Conservation (phyloP, 1,284 basidiomycete species). For the Trichosporon faecale region DNA sequence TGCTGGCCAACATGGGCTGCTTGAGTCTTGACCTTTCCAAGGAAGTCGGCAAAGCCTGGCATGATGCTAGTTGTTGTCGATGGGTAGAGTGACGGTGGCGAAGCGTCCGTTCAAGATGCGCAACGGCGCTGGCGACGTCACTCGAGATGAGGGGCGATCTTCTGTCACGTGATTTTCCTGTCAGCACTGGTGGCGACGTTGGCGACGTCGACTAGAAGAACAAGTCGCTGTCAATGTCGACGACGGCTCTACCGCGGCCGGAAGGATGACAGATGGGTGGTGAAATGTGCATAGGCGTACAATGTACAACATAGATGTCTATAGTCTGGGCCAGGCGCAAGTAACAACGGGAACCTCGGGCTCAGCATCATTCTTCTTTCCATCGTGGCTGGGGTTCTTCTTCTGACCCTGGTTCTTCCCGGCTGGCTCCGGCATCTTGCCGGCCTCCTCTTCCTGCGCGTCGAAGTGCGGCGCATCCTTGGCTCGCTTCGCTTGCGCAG, state of each 20-base stretch:
- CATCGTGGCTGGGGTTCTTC: neutral
- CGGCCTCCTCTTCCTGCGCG: neutral
- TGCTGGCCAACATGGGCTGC: constrained; percentile 30
- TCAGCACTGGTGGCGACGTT: no score
- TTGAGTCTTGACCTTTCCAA: constrained; percentile 34
- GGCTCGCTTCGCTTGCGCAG: neutral
- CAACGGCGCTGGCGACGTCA: neutral
- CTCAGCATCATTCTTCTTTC: neutral
- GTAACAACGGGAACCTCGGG: neutral
- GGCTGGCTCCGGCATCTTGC: neutral
- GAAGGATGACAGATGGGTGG: neutral
- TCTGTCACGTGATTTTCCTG: neutral
- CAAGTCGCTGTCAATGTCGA: no score
- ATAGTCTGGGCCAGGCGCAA: neutral
- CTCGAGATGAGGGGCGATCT: neutral
- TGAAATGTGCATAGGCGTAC: neutral
- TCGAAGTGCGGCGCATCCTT: neutral
- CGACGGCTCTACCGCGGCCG: neutral
- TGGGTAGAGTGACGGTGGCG: neutral
- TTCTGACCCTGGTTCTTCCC: neutral
- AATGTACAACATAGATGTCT: neutral
- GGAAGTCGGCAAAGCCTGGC: constrained; percentile 24
- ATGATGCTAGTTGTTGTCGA: constrained; percentile 8
- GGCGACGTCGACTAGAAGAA: no score
- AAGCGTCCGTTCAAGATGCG: neutral